phyloP scores from a whole-genome alignment of 1,284 basidiomycete species.

The Moniliophthora roreri region DNA sequence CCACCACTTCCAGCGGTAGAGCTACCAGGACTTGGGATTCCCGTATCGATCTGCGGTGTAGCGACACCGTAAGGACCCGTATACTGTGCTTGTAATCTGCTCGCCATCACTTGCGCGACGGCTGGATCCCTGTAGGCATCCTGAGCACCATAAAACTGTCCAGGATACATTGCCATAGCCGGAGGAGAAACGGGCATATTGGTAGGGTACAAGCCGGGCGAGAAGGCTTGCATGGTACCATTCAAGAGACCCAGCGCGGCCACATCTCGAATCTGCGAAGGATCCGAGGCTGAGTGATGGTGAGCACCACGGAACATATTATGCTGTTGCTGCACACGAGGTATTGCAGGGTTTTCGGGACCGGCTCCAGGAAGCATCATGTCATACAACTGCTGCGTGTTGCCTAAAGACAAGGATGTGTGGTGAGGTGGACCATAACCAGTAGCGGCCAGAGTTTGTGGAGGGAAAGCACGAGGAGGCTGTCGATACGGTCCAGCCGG shows the following conservation, averaged over 20 bases:
- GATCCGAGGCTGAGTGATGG: conserved; percentile 79
- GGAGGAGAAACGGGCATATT: conserved; percentile 44
- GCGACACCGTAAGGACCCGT: conserved; percentile 54
- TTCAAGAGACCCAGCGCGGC: conserved; percentile 61
- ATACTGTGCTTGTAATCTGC: conserved; percentile 57
- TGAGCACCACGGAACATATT: conserved; percentile 67
- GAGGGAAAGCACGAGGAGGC: conserved; percentile 48
- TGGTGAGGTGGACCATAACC: conserved; percentile 53
- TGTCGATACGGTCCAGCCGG: conserved; percentile 57
- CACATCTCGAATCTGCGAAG: conserved; percentile 67
- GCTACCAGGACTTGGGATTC: conserved; percentile 40
- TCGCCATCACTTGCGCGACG: conserved; percentile 57
- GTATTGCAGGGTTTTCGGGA: conserved; percentile 60
- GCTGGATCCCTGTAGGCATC: conserved; percentile 58
- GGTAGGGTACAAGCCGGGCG: conserved; percentile 49
- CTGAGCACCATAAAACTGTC: conserved; percentile 64
- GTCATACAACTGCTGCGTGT: conserved; percentile 73
- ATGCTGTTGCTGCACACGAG: conserved; percentile 75
- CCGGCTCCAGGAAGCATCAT: conserved; percentile 64
- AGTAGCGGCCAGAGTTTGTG: conserved; percentile 52
- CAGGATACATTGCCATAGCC: conserved; percentile 59
- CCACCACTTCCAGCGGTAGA: conserved; percentile 44
- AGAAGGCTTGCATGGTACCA: conserved; percentile 53
- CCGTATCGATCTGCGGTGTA: conserved; percentile 34
- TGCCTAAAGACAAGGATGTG: conserved; percentile 63